A percentile compares a stretch with the other conserved stretches of the same genome.
Evolutionary conservation across 2,329 filamentous ascomycete species (phyloP).

Genomic region (Torrubiellomyces zombiae): DNA sequence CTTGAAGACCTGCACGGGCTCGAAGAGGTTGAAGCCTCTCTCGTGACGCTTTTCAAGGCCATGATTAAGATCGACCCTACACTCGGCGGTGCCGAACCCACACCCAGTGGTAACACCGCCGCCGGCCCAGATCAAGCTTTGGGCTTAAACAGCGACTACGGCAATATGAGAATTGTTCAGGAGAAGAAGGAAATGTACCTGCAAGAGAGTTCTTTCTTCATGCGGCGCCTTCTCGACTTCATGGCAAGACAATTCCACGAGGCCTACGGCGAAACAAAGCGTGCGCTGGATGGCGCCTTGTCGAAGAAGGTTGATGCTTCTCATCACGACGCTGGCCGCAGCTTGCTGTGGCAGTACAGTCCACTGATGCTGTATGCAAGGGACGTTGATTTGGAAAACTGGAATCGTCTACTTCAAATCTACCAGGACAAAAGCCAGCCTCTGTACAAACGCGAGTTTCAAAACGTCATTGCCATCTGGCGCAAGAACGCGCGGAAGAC

Average conservation of each 20-base stretch:
- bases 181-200: constrained; percentile 88
- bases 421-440: constrained; percentile 65
- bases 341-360: constrained; percentile 72
- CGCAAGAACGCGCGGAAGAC: constrained; percentile 62
- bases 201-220: constrained; percentile 57
- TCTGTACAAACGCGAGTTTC: constrained; percentile 70
- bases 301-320: constrained; percentile 51
- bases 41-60: constrained; percentile 76
- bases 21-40: constrained; percentile 57
- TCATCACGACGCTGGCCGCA: constrained; percentile 56
- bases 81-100: constrained; percentile 36
- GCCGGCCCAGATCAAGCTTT: constrained; percentile 23
- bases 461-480: constrained; percentile 61
- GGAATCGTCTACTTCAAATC: constrained; percentile 61
- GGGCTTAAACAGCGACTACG: constrained; percentile 55
- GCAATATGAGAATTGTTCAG: constrained; percentile 82
- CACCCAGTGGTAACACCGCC: constrained; percentile 31
- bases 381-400: constrained; percentile 67
- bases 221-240: constrained; percentile 64
- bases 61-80: constrained; percentile 87
- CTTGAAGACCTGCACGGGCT: constrained; percentile 56
- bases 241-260: constrained; percentile 68
- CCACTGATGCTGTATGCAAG: constrained; percentile 76
- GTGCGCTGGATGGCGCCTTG: constrained; percentile 42
- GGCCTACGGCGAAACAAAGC: constrained; percentile 53